Evolutionary conservation across 2,329 filamentous ascomycete species (phyloP).

Genomic region (Apiospora hydei): DNA sequence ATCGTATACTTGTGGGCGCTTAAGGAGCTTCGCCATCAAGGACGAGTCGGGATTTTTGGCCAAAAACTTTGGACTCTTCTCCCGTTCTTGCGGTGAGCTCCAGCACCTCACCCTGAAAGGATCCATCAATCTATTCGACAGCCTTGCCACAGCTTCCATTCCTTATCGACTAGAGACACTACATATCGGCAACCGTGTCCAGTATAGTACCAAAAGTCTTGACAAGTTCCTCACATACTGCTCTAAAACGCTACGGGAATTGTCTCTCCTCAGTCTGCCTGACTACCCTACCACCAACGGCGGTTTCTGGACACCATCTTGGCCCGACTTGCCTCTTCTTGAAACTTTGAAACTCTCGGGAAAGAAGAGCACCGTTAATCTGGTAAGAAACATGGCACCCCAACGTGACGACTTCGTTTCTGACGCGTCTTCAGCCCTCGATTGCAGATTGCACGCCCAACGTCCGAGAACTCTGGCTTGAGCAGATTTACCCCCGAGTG

Average conservation of each 20-base stretch:
- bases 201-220: background rate
- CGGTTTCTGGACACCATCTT: background rate
- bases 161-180: constrained; percentile 1
- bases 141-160: background rate
- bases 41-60: background rate
- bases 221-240: constrained; percentile 9
- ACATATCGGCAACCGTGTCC: background rate
- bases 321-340: background rate
- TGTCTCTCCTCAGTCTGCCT: background rate
- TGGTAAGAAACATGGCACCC: background rate
- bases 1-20: background rate
- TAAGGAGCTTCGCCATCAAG: constrained; percentile 2
- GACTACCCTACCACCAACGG: background rate
- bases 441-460: constrained; percentile 31
- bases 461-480: constrained; percentile 37
- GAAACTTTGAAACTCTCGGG: background rate
- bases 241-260: background rate
- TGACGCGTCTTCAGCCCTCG: constrained; percentile 26
- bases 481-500: constrained; percentile 24
- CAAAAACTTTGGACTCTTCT: background rate
- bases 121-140: background rate
- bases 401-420: background rate
- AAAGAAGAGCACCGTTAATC: background rate
- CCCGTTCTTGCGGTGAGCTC: constrained; percentile 4
- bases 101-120: constrained; percentile 14